These are phyloP conservation scores for Lodderomyces margitis DNA, from an alignment of 1,139 yeast genomes.

Conservation along the genomic window DNA sequence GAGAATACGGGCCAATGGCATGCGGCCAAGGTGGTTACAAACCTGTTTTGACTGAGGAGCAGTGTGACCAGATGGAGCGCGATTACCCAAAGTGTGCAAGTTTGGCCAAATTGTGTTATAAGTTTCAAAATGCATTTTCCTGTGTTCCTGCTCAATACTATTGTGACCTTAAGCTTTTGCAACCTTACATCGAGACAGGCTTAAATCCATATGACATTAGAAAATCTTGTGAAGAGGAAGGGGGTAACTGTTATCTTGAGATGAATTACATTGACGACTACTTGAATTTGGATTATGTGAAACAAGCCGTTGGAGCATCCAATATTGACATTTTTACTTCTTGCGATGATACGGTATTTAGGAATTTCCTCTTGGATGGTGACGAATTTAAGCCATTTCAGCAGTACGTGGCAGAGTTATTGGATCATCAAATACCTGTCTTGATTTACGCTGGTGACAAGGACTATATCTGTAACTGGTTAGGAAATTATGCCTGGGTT, in stretches of 20 bases:
- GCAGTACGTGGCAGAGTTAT: conserved; percentile 60
- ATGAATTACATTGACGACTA: conserved; percentile 34
- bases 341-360: conserved; percentile 81
- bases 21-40: conserved; percentile 81
- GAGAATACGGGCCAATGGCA: conserved; percentile 76
- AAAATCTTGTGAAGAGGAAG: conserved; percentile 71
- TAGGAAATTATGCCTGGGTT: conserved; percentile 81
- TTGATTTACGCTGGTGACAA: conserved; percentile 83
- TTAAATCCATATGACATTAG: conserved; percentile 93
- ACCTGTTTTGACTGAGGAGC: conserved; percentile 58
- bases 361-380: conserved; percentile 61
- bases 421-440: conserved; percentile 62
- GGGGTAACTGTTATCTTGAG: conserved; percentile 59
- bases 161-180: conserved; percentile 35
- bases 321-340: conserved; percentile 82
- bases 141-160: conserved; percentile 88
- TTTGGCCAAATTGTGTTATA: conserved; percentile 78
- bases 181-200: conserved; percentile 43
- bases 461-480: conserved; percentile 84
- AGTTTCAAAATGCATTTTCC: conserved; percentile 70
- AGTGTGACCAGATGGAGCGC: conserved; percentile 55
- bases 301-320: conserved; percentile 76
- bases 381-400: conserved; percentile 86
- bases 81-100: conserved; percentile 74
- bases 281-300: conserved; percentile 39